Conservation (phyloP, 441 rosid species). For the Jatropha podagrica region DNA sequence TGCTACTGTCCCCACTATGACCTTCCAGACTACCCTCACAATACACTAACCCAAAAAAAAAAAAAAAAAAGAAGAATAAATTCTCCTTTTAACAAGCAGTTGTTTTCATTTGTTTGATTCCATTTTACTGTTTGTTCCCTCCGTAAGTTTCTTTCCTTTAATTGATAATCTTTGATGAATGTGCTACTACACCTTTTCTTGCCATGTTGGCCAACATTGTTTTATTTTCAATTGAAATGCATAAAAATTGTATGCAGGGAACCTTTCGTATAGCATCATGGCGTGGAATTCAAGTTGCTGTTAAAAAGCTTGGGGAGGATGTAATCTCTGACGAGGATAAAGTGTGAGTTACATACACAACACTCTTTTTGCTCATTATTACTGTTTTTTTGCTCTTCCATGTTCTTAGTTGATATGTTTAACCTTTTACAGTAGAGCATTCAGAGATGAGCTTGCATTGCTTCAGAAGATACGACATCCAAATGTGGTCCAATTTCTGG, state of each 20-base stretch:
- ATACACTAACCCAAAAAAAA: no score
- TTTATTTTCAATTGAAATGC: slow-evolving; percentile 14
- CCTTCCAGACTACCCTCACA: no score
- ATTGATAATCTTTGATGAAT: neutral
- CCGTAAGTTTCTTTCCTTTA: neutral
- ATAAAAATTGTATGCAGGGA: slow-evolving; percentile 49
- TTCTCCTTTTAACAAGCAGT: neutral
- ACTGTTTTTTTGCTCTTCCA: neutral
- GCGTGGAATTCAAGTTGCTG: slow-evolving; percentile 97
- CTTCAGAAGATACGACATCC: slow-evolving; percentile 94
- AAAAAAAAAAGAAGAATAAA: no score
- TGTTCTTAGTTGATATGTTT: slow-evolving; percentile 6
- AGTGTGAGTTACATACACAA: slow-evolving; percentile 58
- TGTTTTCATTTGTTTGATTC: neutral
- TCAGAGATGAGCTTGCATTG: slow-evolving; percentile 91
- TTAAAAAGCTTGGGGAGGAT: slow-evolving; percentile 73
- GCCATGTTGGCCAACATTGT: neutral
- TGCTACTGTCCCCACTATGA: no score
- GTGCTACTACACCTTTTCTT: neutral
- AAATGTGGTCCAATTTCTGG: slow-evolving; percentile 91
- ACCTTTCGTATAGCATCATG: slow-evolving; percentile 76
- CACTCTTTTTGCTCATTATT: neutral
- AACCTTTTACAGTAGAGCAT: slow-evolving; percentile 56
- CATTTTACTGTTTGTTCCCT: neutral
- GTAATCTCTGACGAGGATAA: slow-evolving; percentile 67